Conservation (phyloP, 805 yeast species). For the Myxozyma kluyveri region DNA sequence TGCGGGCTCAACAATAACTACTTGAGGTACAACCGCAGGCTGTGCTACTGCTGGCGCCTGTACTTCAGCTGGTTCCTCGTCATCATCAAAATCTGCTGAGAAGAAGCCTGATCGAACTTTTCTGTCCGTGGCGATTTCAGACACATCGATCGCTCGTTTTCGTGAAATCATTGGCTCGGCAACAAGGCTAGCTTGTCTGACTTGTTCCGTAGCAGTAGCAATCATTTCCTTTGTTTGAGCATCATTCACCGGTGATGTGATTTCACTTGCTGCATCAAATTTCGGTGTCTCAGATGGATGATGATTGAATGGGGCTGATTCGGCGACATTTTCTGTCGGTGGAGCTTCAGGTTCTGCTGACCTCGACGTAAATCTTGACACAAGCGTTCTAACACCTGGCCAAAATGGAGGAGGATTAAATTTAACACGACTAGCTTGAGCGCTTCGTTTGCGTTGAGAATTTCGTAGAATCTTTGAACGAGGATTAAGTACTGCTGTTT, state of each 20-base stretch:
- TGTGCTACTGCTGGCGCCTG: slow-evolving; percentile 33
- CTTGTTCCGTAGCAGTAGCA: background rate
- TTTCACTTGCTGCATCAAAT: too few species aligned
- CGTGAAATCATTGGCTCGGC: slow-evolving; percentile 1
- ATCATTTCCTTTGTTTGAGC: background rate
- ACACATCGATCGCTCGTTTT: slow-evolving; percentile 28
- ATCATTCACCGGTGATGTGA: background rate
- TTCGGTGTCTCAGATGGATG: background rate
- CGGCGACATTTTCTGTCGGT: background rate
- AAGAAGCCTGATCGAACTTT: slow-evolving; percentile 38
- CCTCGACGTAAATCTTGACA: background rate
- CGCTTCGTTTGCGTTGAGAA: background rate
- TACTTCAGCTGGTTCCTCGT: slow-evolving; percentile 31
- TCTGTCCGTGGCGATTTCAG: slow-evolving; percentile 33
- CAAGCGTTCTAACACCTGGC: slow-evolving; percentile 6
- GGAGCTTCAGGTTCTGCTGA: background rate
- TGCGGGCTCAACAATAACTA: background rate
- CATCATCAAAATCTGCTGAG: slow-evolving; percentile 38
- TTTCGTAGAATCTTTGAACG: slow-evolving; percentile 6
- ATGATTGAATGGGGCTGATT: background rate
- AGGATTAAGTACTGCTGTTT: background rate
- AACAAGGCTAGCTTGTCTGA: background rate
- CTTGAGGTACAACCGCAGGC: slow-evolving; percentile 10
- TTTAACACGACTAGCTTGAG: background rate
- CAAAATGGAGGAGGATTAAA: slow-evolving; percentile 8